Conservation (phyloP, 495 filamentous ascomycete species). For the Aspergillus hancockii region DNA sequence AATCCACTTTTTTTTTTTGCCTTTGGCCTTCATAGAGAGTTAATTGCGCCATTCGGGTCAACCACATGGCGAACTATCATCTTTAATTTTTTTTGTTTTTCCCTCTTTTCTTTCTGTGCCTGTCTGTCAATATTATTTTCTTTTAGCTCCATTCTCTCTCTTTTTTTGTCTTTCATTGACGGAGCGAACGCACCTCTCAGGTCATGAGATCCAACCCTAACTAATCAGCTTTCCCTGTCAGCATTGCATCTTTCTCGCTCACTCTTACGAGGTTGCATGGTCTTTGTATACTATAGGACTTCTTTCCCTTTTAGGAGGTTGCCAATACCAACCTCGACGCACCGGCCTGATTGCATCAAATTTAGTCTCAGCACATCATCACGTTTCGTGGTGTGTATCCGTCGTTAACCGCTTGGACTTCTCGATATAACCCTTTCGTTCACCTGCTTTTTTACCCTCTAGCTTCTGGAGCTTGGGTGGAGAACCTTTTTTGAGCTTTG, state of each 20-base stretch:
- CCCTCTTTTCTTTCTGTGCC: background rate
- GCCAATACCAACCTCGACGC: background rate
- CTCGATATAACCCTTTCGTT: background rate
- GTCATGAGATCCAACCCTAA: slow-evolving; percentile 1
- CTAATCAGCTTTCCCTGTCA: slow-evolving; percentile 5
- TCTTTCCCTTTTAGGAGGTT: background rate
- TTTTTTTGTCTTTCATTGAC: slow-evolving; percentile 1
- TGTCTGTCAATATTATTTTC: background rate
- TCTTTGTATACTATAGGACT: background rate
- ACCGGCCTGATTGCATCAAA: slow-evolving; percentile 36
- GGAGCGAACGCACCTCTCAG: background rate
- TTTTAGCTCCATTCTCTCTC: background rate
- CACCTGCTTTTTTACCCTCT: background rate
- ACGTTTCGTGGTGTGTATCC: slow-evolving; percentile 12
- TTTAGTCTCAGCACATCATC: slow-evolving; percentile 42
- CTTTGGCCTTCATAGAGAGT: background rate
- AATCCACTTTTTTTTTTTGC: background rate
- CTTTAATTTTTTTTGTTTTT: slow-evolving; percentile 2
- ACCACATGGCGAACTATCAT: slow-evolving; percentile 8
- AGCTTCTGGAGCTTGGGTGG: slow-evolving; percentile 6
- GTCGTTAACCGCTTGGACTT: slow-evolving; percentile 20
- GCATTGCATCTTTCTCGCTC: slow-evolving; percentile 11
- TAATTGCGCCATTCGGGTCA: background rate
- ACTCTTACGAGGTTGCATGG: slow-evolving; percentile 8
- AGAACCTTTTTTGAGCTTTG: background rate